These are phyloP conservation scores for Mortierella sp. DNA, from an alignment of 371 early-diverging fungal species.

Conservation along the genomic window DNA sequence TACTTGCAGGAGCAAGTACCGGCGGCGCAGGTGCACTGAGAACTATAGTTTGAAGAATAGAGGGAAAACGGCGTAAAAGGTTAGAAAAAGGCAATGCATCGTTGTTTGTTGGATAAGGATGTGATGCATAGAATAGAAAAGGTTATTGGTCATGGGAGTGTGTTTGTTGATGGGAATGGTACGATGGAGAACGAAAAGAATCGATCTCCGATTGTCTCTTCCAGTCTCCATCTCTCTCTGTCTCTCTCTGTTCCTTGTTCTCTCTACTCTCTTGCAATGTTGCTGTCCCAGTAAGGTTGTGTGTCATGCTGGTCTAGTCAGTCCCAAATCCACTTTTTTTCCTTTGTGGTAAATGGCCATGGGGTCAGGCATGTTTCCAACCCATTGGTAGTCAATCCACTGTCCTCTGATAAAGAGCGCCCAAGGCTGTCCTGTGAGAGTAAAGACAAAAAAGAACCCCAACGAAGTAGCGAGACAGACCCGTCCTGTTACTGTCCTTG, in stretches of 20 bases:
- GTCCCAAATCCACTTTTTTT: background rate
- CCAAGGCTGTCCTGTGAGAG: background rate
- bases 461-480: background rate
- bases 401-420: background rate
- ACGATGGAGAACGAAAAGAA: conserved; percentile 13
- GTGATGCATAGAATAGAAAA: background rate
- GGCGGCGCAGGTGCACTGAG: conserved; percentile 40
- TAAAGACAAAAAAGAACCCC: background rate
- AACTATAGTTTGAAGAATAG: conserved; percentile 2
- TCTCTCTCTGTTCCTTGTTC: too few relatives aligned
- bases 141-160: background rate
- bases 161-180: background rate
- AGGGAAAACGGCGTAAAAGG: background rate
- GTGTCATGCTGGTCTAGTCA: background rate
- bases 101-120: background rate
- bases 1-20: conserved; percentile 37
- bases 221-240: too few relatives aligned
- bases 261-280: background rate
- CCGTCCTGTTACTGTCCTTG: conserved; percentile 1
- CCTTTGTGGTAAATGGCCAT: background rate
- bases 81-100: background rate
- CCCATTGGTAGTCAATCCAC: background rate
- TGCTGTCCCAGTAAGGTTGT: background rate
- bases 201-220: background rate
- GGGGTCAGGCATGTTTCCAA: background rate